Conservation (phyloP, 116 monocot species). For the Posidonia oceanica region DNA sequence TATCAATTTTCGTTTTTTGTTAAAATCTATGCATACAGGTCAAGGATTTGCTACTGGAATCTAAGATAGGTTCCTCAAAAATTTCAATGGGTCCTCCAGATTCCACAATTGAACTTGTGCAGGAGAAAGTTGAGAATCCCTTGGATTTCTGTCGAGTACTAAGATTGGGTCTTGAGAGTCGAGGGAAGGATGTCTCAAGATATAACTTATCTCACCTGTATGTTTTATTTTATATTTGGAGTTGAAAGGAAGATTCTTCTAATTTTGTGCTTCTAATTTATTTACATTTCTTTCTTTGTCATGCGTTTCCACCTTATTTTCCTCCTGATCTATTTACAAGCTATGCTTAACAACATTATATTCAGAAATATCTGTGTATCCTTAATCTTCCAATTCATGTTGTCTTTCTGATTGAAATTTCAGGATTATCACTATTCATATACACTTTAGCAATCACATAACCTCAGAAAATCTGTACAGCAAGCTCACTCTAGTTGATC, state of each 20-base stretch:
- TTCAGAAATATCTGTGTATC: not conserved
- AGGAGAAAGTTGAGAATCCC: slow-evolving; percentile 81
- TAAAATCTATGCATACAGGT: slow-evolving; percentile 35
- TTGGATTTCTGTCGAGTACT: slow-evolving; percentile 60
- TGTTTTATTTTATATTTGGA: slow-evolving; percentile 2
- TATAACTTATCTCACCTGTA: slow-evolving; percentile 71
- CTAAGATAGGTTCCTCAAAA: slow-evolving; percentile 25
- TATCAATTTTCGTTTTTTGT: not conserved
- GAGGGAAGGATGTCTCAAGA: slow-evolving; percentile 36
- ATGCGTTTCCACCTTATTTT: not conserved
- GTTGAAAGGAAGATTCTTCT: not conserved
- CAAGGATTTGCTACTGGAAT: slow-evolving; percentile 53
- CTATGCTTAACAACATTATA: too few relatives aligned
- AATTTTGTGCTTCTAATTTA: not conserved
- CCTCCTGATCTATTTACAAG: not conserved
- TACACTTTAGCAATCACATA: slow-evolving; percentile 55
- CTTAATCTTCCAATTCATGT: not conserved
- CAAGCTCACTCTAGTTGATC: slow-evolving; percentile 91
- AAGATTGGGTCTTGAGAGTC: slow-evolving; percentile 50
- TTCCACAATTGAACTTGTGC: slow-evolving; percentile 55
- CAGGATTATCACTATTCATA: slow-evolving; percentile 89
- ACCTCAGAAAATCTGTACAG: slow-evolving; percentile 60
- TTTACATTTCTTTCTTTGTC: too few relatives aligned
- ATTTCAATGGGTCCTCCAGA: slow-evolving; percentile 40
- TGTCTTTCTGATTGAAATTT: slow-evolving; percentile 1